phyloP scores from a whole-genome alignment of 768 basidiomycete species.

The Pulveroboletus sp. region DNA sequence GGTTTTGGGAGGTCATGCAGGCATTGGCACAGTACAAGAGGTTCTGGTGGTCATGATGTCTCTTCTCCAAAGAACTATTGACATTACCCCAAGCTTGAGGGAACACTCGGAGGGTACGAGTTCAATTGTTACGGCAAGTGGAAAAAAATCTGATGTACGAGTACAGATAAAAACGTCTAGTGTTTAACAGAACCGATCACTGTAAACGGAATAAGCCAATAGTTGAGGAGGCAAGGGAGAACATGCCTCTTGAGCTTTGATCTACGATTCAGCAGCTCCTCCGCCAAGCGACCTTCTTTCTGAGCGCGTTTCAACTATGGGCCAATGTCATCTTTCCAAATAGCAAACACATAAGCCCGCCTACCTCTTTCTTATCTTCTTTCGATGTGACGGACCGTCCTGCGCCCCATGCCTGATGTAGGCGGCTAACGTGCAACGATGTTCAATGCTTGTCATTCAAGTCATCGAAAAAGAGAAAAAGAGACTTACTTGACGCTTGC shows the following conservation, averaged over 20 bases:
- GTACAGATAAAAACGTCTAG: conserved; percentile 7
- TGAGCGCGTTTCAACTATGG: conserved; percentile 71
- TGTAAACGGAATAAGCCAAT: conserved; percentile 15
- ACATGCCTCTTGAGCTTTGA: conserved; percentile 77
- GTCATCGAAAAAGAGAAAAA: conserved; percentile 3
- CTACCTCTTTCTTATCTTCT: conserved; percentile 70
- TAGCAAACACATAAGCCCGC: conserved; percentile 13
- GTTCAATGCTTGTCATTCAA: neutral
- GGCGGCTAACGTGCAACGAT: conserved; percentile 40
- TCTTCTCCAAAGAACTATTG: neutral
- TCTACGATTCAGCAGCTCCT: conserved; percentile 73
- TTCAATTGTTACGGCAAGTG: conserved; percentile 16
- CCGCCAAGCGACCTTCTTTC: conserved; percentile 76
- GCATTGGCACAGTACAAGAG: conserved; percentile 6
- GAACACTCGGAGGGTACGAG: conserved; percentile 2
- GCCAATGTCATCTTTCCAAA: conserved; percentile 4
- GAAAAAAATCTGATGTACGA: conserved; percentile 9
- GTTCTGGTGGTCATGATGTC: conserved; percentile 1
- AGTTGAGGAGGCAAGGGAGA: neutral
- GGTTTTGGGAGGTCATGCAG: neutral
- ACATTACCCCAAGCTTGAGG: neutral
- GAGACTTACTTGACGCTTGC: conserved; percentile 62
- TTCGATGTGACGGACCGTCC: conserved; percentile 65
- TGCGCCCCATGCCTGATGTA: conserved; percentile 84
- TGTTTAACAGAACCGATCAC: conserved; percentile 44